Evolutionary conservation across 2,329 filamentous ascomycete genomes (phyloP), one percentile per base, ranked within the genome.

Genomic region (Rutstroemia sp.): DNA sequence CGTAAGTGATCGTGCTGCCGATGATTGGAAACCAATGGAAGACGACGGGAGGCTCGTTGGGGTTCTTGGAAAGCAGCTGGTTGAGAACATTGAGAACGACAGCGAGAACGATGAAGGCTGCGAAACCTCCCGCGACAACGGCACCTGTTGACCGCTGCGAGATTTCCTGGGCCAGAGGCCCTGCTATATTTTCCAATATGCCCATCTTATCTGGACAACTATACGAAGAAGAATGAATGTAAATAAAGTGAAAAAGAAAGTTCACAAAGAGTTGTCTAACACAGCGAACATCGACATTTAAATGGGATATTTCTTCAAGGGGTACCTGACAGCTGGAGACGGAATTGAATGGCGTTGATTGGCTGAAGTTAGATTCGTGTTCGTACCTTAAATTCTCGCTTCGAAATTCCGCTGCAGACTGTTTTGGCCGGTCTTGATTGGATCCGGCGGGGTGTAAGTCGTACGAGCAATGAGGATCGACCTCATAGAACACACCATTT

Each of bases 1-100:
- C 92, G 75, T 97, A 99, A 46, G 83, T 88, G 66, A 97, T 78
- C 59, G 94, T 96, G 76, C 87, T 96, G 62, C 92, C 92, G 67
- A 99, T 79, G 64, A 95, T 74, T 58, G 88, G 89, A 67, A 92
- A 79, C 81, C 82, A 88, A 72, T 90, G 87, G 72, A 92, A 92
- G 60, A 92, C 87, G 57, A 92, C 65, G 1, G 88, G 88, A 30
- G 88, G 88, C 71, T 91, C 87, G 70, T 91, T 88, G 52, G 87
- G 82, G 66, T 91, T 92, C 75, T 83, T 88, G 76, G 90, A 83
- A 60, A 96, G 75, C 56, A 95, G 65, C 74, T 97, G 92, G 61
- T 79, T 79, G 64, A 89, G 68, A 62, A 97, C 85, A 72, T 97
- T 96, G 75, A 92, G 68, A 58, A 88, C 69, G 56, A 96, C 80